Evolutionary conservation across 345 rosid genomes (phyloP), one percentile per base, ranked within the genome.

Genomic region (Eucalyptus urophylla): DNA sequence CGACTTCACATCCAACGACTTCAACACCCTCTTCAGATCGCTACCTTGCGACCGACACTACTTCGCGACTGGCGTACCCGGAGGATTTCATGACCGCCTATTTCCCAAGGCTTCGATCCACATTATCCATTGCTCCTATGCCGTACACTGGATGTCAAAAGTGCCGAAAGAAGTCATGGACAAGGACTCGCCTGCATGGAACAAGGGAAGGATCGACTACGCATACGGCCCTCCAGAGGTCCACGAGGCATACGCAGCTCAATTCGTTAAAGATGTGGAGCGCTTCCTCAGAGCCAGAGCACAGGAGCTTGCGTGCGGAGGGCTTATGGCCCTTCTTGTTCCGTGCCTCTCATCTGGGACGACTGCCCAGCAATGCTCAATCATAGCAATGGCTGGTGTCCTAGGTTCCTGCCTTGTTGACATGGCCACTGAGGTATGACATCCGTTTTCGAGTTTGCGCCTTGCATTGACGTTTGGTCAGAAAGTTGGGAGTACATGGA

Each of bases 171-270:
- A 92, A 72, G 80, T 93, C 43, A 9, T 91, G 88, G 93, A 90
- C 56, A 88, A 44, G 85, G 90, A 58, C 60, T 93, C 94, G 14
- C 89, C 90, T 25, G 92, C 93, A 2, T 92, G 93, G 92, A 94
- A 94, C 88, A 91, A 90, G 86, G 94, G 95, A 56, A 92, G 93
- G 80, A 92, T 92, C 90, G 92, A 92, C 51, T 94, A 93, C 67
- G 40, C 91, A 24, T 85, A 67, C 86, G 92, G 92, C 24, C 53
- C 88, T 12, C 87, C 88, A 11, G 94, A 93, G 87, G 93, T 94
- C 17, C 87, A 83, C 37, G 89, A 89, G 76, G 94, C 92, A 13
- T 93, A 92, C 86, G 86, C 49, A 44, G 88, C 88, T 19, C 93
- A 93, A 88, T 94, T 93, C 89, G 89, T 90, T 58, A 88, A 89